These are phyloP conservation scores for Skeletonema menzelii DNA, from an alignment of 108 stramenopile genomes.

Conservation along the genomic window DNA sequence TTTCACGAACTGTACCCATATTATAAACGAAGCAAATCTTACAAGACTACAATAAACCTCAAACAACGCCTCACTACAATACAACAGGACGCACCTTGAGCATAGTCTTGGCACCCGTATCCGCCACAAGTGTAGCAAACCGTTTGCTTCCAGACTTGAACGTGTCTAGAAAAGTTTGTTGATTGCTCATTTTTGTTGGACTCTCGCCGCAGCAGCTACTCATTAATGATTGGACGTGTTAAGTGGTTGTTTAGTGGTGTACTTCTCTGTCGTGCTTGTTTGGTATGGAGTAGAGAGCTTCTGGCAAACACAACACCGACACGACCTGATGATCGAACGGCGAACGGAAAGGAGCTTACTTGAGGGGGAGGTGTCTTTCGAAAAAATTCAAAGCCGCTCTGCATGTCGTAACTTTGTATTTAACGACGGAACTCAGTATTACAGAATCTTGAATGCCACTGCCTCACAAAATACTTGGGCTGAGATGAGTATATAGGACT, in stretches of 20 bases:
- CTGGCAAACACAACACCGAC: too few species aligned
- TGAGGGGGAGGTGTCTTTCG: too few species aligned
- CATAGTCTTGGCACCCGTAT: conserved; percentile 88
- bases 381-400: too few species aligned
- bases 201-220: neutral
- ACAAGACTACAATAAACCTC: conserved; percentile 6
- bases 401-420: too few species aligned
- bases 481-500: too few species aligned
- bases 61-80: neutral
- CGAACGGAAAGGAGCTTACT: too few species aligned
- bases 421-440: too few species aligned
- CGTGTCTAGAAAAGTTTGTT: conserved; percentile 11
- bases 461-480: too few species aligned
- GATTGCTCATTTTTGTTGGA: conserved; percentile 8
- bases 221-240: neutral
- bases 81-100: conserved; percentile 71
- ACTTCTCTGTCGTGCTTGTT: neutral
- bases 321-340: too few species aligned
- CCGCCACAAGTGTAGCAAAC: conserved; percentile 50
- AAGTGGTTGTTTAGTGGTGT: neutral
- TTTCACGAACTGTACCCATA: neutral
- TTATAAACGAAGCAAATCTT: neutral
- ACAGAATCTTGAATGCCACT: too few species aligned
- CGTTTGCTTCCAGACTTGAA: conserved; percentile 31
- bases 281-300: too few species aligned